These are phyloP conservation scores for Tylopilus balloui DNA, from an alignment of 768 basidiomycete species.

Conservation along the genomic window DNA sequence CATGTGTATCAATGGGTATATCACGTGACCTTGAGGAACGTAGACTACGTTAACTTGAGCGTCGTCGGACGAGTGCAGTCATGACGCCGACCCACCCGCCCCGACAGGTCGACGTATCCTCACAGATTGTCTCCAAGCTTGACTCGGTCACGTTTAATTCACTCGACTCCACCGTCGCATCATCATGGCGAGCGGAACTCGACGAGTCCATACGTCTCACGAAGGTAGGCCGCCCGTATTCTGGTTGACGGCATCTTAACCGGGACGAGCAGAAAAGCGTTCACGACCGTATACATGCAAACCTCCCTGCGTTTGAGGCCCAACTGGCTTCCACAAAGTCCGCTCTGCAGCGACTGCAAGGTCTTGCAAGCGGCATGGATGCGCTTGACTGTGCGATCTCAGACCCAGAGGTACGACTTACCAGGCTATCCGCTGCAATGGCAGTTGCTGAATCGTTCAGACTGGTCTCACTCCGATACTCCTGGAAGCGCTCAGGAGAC, in stretches of 20 bases:
- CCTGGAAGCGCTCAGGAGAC: slow-evolving; percentile 49
- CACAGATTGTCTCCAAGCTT: slow-evolving; percentile 64
- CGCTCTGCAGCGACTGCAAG: slow-evolving; percentile 54
- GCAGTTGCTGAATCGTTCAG: slow-evolving; percentile 36
- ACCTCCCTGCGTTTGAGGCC: slow-evolving; percentile 58
- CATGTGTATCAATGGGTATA: slow-evolving; percentile 15
- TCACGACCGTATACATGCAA: slow-evolving; percentile 64
- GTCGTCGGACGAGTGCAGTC: slow-evolving; percentile 5
- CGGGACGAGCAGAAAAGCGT: slow-evolving; percentile 50
- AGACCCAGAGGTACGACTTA: slow-evolving; percentile 50
- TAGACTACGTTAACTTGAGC: neutral
- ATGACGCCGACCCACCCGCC: slow-evolving; percentile 75
- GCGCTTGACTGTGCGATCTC: slow-evolving; percentile 47
- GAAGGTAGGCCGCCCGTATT: slow-evolving; percentile 46
- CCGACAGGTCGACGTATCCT: slow-evolving; percentile 67
- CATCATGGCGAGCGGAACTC: slow-evolving; percentile 69
- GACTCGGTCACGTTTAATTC: slow-evolving; percentile 56
- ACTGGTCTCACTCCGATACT: slow-evolving; percentile 64
- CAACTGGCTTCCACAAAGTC: slow-evolving; percentile 61
- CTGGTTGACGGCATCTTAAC: slow-evolving; percentile 2
- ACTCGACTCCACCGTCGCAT: slow-evolving; percentile 55
- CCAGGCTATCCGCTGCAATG: neutral
- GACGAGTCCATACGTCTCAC: slow-evolving; percentile 66
- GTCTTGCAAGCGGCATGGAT: slow-evolving; percentile 52
- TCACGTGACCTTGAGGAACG: slow-evolving; percentile 18